A percentile compares a stretch with the other conserved stretches of the same genome.
Evolutionary conservation across 495 filamentous ascomycete species (phyloP).

Genomic region (Aspergillus coremiiformis): DNA sequence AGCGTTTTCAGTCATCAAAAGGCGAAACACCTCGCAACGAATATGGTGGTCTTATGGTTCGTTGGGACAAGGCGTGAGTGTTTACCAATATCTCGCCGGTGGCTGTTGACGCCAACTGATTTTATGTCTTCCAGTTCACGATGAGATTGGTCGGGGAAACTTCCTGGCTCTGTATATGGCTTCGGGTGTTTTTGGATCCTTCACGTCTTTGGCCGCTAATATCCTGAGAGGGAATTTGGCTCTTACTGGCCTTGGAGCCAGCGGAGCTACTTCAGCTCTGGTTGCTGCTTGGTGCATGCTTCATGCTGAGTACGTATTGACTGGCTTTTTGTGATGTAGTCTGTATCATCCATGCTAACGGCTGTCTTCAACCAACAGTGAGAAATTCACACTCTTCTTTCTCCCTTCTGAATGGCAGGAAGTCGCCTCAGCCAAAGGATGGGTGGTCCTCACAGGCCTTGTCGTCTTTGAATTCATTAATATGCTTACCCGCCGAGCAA

Average conservation of each 20-base stretch:
- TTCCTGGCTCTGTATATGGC: conserved; percentile 75
- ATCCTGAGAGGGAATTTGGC: conserved; percentile 47
- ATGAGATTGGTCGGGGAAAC: conserved; percentile 76
- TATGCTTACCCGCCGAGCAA: conserved; percentile 23
- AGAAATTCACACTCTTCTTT: conserved; percentile 37
- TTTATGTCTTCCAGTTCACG: conserved; percentile 51
- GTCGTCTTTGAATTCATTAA: conserved; percentile 34
- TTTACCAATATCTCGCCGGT: neutral
- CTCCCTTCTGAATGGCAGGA: conserved; percentile 34
- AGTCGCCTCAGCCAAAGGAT: conserved; percentile 27
- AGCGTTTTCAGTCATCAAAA: conserved; percentile 74
- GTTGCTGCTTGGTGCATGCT: conserved; percentile 62
- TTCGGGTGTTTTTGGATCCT: conserved; percentile 58
- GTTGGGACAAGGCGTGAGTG: conserved; percentile 50
- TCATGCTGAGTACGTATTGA: conserved; percentile 40
- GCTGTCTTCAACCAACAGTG: conserved; percentile 16
- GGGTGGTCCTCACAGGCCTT: conserved; percentile 30
- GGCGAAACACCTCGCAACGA: conserved; percentile 56
- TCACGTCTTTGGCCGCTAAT: conserved; percentile 51
- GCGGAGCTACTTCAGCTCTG: conserved; percentile 62
- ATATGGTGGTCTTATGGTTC: conserved; percentile 58
- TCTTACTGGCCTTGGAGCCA: conserved; percentile 61
- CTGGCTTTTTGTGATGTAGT: neutral
- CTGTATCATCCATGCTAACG: conserved; percentile 1
- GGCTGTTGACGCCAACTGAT: neutral